Percentiles rank a stretch among this genome's conserved stretches.
phyloP scores from a whole-genome alignment of 2,329 filamentous ascomycete species.

The Apiospora phragmitis region DNA sequence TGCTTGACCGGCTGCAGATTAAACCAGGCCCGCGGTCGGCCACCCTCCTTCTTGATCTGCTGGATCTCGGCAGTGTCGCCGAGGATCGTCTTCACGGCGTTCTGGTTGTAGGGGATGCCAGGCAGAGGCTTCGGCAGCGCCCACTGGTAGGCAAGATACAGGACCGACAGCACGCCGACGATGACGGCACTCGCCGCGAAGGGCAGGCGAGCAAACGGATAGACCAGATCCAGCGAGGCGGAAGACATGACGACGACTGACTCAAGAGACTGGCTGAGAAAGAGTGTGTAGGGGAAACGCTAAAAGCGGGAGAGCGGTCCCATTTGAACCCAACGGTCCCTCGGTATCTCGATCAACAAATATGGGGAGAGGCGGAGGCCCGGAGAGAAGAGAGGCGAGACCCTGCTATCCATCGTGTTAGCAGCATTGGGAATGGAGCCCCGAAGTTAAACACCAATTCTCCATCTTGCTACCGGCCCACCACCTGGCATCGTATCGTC shows the following conservation, averaged over 20 bases:
- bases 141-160: conserved; percentile 25
- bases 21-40: conserved; percentile 15
- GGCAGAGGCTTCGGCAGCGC: conserved; percentile 20
- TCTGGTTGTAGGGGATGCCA: conserved; percentile 19
- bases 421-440: background rate
- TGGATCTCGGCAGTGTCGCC: conserved; percentile 16
- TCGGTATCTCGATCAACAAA: background rate
- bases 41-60: conserved; percentile 15
- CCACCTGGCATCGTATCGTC: background rate
- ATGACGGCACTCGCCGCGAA: conserved; percentile 14
- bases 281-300: background rate
- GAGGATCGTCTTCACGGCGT: conserved; percentile 12
- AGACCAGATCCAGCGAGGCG: conserved; percentile 5
- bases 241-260: background rate
- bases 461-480: background rate
- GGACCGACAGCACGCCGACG: conserved; percentile 11
- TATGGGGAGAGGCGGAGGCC: conserved; percentile 1
- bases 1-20: conserved; percentile 16
- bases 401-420: background rate
- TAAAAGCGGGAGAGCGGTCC: background rate
- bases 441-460: background rate
- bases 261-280: background rate
- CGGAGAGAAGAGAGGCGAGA: background rate
- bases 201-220: conserved; percentile 14
- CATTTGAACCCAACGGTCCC: background rate